Base-by-base conservation (phyloP, 2,329 filamentous ascomycete species). In the Tothia fuscella region DNA sequence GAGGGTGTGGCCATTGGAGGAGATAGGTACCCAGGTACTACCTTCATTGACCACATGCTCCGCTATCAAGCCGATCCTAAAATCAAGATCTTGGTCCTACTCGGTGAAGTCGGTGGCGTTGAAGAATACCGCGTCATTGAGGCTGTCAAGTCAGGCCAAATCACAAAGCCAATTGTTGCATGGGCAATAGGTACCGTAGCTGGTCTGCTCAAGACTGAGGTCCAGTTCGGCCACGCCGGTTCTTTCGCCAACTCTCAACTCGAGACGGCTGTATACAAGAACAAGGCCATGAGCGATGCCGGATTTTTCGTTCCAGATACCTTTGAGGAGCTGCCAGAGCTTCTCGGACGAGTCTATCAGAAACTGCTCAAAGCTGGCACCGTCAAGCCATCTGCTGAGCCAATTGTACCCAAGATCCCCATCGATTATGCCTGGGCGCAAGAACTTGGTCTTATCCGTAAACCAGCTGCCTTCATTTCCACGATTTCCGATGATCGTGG, bases 91-190 rank as follows among this genome's bases (percentile, higher is more conserved):
- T 78, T 98, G 49, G 66, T 98, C 49, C 71, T 98, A 53, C 82
- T 98, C 50, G 91, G 91, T 72, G 91, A 98, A 70, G 91, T 98
- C 52, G 91, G 91, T 77, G 91, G 91, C 77, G 88, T 96, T 48
- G 91, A 98, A 70, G 91, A 98, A 70, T 98, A 98, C 78, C 88
- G 93, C 68, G 91, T 98, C 54, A 95, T 98, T 53, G 89, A 98
- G 59, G 91, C 91, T 47, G 85, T 98, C 55, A 91, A 96, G 79
- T 74, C 82, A 51, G 91, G 91, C 57, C 67, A 76, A 61, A 94
- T 98, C 64, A 98, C 82, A 63, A 98, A 98, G 80, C 91, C 91
- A 57, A 91, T 98, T 58, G 88, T 98, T 47, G 91, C 91, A 32
- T 98, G 91, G 91, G 91, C 91, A 53, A 98, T 98, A 59, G 91